phyloP scores from a whole-genome alignment of 306 rosid genomes.

The Luffa acutangula region DNA sequence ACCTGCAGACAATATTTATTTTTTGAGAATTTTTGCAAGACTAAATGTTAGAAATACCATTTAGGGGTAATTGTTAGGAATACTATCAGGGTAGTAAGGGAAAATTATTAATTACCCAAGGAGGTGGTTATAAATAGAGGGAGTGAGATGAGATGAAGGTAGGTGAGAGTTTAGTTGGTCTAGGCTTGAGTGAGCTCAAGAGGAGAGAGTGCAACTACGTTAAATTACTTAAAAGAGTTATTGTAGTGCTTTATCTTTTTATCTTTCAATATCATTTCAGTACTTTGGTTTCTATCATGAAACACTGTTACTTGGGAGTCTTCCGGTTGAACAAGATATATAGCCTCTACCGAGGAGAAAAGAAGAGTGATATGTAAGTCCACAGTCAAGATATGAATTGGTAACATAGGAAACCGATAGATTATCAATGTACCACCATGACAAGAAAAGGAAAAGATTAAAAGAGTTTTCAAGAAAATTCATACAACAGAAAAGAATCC shows the following conservation, averaged over 20 bases:
- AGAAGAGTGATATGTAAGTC: background rate
- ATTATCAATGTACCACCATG: background rate
- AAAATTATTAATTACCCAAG: background rate
- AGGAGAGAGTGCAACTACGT: background rate
- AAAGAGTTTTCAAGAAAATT: background rate
- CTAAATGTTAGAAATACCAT: background rate
- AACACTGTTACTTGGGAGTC: background rate
- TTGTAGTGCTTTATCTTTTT: background rate
- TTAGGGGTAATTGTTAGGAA: background rate
- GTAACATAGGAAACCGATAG: background rate
- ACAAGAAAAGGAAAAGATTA: background rate
- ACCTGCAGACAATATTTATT: conserved; percentile 34
- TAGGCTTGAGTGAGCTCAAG: background rate
- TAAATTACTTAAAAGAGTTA: too few relatives aligned
- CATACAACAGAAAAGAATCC: background rate
- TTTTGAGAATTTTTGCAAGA: background rate
- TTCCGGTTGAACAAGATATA: background rate
- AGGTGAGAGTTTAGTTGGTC: background rate
- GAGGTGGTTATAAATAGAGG: background rate
- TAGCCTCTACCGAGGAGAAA: background rate
- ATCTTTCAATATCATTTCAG: background rate
- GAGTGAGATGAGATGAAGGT: background rate
- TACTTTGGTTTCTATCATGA: background rate
- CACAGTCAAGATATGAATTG: background rate
- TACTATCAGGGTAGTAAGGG: background rate